These are phyloP conservation scores for Hura crepitans DNA, from an alignment of 441 rosid genomes.

Conservation along the genomic window DNA sequence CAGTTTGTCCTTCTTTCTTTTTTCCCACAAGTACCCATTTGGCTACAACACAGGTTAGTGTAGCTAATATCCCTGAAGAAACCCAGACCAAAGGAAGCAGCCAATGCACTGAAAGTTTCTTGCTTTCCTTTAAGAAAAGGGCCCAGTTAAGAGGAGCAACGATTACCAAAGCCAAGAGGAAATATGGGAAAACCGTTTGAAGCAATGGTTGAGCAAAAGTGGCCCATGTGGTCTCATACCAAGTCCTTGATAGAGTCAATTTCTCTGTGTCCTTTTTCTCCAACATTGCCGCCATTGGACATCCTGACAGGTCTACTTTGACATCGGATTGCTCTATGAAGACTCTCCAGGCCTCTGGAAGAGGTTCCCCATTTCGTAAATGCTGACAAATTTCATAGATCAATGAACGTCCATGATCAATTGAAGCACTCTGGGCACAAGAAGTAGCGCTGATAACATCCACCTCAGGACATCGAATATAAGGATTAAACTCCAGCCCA, in stretches of 20 bases:
- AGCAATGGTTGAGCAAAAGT: conserved; percentile 50
- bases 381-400: conserved; percentile 67
- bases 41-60: conserved; percentile 40
- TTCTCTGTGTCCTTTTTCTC: conserved; percentile 27
- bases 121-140: conserved; percentile 31
- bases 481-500: conserved; percentile 55
- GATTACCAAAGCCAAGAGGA: conserved; percentile 40
- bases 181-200: conserved; percentile 53
- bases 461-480: conserved; percentile 39
- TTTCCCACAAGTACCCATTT: conserved; percentile 62
- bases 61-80: conserved; percentile 40
- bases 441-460: conserved; percentile 57
- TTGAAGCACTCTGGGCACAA: conserved; percentile 59
- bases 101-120: conserved; percentile 35
- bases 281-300: conserved; percentile 53
- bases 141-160: conserved; percentile 33
- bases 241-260: conserved; percentile 47
- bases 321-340: conserved; percentile 65
- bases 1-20: conserved; percentile 50
- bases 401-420: conserved; percentile 66
- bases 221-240: conserved; percentile 49
- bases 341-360: conserved; percentile 59
- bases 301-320: conserved; percentile 57
- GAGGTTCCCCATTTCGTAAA: conserved; percentile 50
- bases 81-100: conserved; percentile 50